Percentiles rank a stretch among this genome's conserved stretches.
These are phyloP conservation scores for Hericium erinaceus DNA, from an alignment of 768 basidiomycete genomes.

Conservation along the genomic window DNA sequence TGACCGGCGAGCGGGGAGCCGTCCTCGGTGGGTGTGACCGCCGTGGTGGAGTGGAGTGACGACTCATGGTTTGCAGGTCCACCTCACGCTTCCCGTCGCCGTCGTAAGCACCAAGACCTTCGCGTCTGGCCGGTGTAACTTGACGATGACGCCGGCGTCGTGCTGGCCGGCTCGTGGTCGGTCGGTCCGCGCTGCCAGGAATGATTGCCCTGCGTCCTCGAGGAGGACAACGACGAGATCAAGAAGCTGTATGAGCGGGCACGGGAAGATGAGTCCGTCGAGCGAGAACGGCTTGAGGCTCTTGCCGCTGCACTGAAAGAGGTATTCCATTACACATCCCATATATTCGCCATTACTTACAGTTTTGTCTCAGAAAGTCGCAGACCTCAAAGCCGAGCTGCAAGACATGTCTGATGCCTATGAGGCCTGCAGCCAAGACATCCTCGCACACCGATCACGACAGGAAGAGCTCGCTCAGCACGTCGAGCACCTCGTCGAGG, in stretches of 20 bases:
- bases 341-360: too few relatives aligned
- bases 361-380: constrained; percentile 82
- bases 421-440: constrained; percentile 52
- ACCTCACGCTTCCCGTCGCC: too few relatives aligned
- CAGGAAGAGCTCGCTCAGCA: constrained; percentile 78
- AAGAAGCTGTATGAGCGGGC: constrained; percentile 61
- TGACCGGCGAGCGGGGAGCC: too few relatives aligned
- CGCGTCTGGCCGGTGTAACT: too few relatives aligned
- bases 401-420: constrained; percentile 59
- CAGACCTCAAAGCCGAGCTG: constrained; percentile 51
- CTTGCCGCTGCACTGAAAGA: constrained; percentile 74
- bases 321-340: constrained; percentile 31
- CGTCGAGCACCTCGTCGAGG: constrained; percentile 54
- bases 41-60: too few relatives aligned
- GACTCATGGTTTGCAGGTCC: too few relatives aligned
- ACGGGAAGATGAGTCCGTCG: constrained; percentile 67
- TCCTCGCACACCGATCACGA: constrained; percentile 54
- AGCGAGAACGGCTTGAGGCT: constrained; percentile 57
- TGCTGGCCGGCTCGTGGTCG: too few relatives aligned
- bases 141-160: too few relatives aligned
- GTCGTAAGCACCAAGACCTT: too few relatives aligned
- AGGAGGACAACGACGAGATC: constrained; percentile 75
- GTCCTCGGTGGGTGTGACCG: too few relatives aligned
- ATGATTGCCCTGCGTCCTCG: too few relatives aligned
- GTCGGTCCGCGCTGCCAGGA: too few relatives aligned